Base-by-base conservation (phyloP, 306 rosid species). In the Lathyrus tuberosus region DNA sequence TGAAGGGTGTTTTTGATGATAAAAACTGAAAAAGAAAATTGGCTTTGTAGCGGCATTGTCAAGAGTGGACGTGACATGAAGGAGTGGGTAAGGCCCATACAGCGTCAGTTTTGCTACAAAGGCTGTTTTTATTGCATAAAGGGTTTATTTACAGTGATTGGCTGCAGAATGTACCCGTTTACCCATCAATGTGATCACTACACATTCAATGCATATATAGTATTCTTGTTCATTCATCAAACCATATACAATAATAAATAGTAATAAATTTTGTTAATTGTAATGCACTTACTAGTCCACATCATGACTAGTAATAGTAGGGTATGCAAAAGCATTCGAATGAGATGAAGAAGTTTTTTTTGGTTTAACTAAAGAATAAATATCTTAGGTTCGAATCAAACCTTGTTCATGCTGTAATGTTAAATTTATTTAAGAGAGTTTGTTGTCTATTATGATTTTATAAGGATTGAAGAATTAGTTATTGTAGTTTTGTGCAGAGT, bases 61-160 rank as follows among this genome's bases (percentile, higher is more conserved):
- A 78, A 78, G 72, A 76, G 83, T 16, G 71, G 88, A 80, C 93
- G 57, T 72, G 86, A 86, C 95, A 82, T 74, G 79, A 71, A 14
- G 13, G 80, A 78, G 85, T 80, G 81, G 79, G 83, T 77, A 68
- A 79, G 81, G 78, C 80, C 86, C 78, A 79, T 79, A 65, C 61
- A 28, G 74, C 65, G 86, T 83, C 86, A 85, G 77, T 71, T 38
- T 71, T 40, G 51, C 70, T 74, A 41, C 76, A 51, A 82, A 76
- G 81, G 61, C 82, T 65, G 78, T 63, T 77, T 79, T 65, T 67
- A 60, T 54, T 79, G 46, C 63, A 40, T 53, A 41, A 73, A 77
- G 26, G 10, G 68, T 0, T 22, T 73, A 20, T 78, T 70, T 64
- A 75, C 79, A 67, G 72, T 35, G 35, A 66, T 65, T 28, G 43